Percentiles rank a stretch among this genome's conserved stretches.
phyloP scores from a whole-genome alignment of 768 basidiomycete genomes.

The Clitopilus hobsonii region DNA sequence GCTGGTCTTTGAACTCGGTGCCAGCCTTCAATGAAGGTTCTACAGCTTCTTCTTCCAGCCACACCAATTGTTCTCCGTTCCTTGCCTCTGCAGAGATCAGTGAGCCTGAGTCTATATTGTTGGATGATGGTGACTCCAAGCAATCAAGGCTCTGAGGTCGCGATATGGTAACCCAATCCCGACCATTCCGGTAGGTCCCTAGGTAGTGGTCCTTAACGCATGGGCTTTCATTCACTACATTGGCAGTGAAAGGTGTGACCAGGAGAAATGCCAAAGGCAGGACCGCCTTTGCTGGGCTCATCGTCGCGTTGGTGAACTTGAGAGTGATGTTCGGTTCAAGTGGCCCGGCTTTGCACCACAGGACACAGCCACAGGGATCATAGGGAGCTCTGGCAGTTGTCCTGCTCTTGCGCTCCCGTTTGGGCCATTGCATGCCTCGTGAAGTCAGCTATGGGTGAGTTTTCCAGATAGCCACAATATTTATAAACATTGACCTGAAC shows the following conservation, averaged over 20 bases:
- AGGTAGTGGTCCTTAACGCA: slow-evolving; percentile 51
- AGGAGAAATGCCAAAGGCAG: slow-evolving; percentile 31
- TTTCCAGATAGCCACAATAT: background rate
- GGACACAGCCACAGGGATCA: slow-evolving; percentile 2
- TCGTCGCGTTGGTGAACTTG: background rate
- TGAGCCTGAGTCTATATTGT: slow-evolving; percentile 12
- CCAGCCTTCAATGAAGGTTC: slow-evolving; percentile 36
- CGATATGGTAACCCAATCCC: slow-evolving; percentile 40
- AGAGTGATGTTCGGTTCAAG: slow-evolving; percentile 3
- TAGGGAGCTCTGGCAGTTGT: background rate
- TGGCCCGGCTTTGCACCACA: background rate
- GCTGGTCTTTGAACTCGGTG: slow-evolving; percentile 20
- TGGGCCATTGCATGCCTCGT: background rate
- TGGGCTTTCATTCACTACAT: slow-evolving; percentile 28
- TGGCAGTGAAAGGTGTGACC: slow-evolving; percentile 38
- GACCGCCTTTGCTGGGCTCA: slow-evolving; percentile 14
- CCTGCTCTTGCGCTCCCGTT: background rate
- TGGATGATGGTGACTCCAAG: background rate
- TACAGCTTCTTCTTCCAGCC: slow-evolving; percentile 54
- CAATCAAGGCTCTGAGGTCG: slow-evolving; percentile 20
- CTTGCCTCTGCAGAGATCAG: slow-evolving; percentile 17
- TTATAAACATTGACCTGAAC: background rate
- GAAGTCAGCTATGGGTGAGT: slow-evolving; percentile 23
- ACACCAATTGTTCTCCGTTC: slow-evolving; percentile 43
- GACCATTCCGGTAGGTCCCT: slow-evolving; percentile 48